phyloP scores from a whole-genome alignment of 495 filamentous ascomycete species.

The Chaetomidium leptoderma region DNA sequence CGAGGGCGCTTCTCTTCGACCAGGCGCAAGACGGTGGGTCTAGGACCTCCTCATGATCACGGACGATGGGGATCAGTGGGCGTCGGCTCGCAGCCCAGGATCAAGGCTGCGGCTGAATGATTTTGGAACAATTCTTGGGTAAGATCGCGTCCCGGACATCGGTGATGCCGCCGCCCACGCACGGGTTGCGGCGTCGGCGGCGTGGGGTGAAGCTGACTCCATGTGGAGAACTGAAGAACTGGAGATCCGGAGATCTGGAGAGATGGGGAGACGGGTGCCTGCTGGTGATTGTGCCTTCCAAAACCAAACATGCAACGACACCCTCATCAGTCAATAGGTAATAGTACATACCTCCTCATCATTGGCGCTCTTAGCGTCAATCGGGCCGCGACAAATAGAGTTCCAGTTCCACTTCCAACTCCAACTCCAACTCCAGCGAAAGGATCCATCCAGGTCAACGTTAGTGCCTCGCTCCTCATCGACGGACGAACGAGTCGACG shows the following conservation, averaged over 20 bases:
- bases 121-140: constrained; percentile 13
- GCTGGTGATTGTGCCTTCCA: background rate
- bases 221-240: background rate
- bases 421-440: no score
- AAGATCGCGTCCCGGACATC: constrained; percentile 6
- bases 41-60: background rate
- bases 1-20: background rate
- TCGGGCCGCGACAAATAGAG: no score
- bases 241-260: no score
- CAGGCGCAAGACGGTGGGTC: background rate
- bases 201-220: background rate
- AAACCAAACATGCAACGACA: no score
- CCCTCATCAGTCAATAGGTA: no score
- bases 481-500: no score
- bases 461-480: background rate
- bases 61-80: background rate
- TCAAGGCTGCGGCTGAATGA: constrained; percentile 13
- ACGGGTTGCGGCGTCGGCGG: no score
- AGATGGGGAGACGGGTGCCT: background rate
- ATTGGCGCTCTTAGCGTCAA: no score
- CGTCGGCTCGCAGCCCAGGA: constrained; percentile 7
- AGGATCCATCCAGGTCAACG: no score
- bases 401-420: background rate
- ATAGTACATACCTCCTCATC: no score
- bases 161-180: constrained; percentile 3